phyloP scores from a whole-genome alignment of 2,329 filamentous ascomycete genomes.

The Immersiporthe knoxdaviesiana region DNA sequence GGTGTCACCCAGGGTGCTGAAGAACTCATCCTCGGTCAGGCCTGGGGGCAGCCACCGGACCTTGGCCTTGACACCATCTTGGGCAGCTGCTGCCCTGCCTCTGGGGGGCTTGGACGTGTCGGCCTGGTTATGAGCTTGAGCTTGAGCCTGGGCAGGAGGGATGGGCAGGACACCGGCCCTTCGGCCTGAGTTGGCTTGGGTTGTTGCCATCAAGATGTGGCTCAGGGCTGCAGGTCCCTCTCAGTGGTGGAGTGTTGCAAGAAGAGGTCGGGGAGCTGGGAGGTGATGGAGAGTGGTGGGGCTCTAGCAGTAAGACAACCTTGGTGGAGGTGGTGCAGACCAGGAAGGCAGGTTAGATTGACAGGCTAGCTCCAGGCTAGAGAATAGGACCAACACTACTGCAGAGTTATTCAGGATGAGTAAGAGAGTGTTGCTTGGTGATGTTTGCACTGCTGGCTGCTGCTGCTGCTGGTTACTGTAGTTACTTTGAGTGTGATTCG shows the following conservation, averaged over 20 bases:
- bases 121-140: constrained; percentile 33
- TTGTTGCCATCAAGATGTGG: constrained; percentile 32
- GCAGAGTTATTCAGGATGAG: not conserved
- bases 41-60: constrained; percentile 85
- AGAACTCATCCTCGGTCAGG: constrained; percentile 79
- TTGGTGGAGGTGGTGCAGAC: not conserved
- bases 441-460: not conserved
- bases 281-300: not conserved
- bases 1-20: constrained; percentile 70
- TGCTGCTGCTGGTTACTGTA: not conserved
- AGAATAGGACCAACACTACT: constrained; percentile 3
- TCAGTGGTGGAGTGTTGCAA: not conserved
- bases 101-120: constrained; percentile 48
- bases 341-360: not conserved
- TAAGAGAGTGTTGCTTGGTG: not conserved
- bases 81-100: constrained; percentile 42
- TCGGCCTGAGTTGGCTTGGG: constrained; percentile 37
- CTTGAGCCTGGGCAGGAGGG: constrained; percentile 45
- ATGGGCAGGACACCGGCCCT: constrained; percentile 57
- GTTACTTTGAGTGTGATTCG: not conserved
- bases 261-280: not conserved
- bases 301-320: not conserved
- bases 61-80: constrained; percentile 75
- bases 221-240: not conserved
- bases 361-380: not conserved